A percentile compares a stretch with the other conserved stretches of the same genome.
These are phyloP conservation scores for Solanum sitiens DNA, from an alignment of 257 asterid species.

Conservation along the genomic window DNA sequence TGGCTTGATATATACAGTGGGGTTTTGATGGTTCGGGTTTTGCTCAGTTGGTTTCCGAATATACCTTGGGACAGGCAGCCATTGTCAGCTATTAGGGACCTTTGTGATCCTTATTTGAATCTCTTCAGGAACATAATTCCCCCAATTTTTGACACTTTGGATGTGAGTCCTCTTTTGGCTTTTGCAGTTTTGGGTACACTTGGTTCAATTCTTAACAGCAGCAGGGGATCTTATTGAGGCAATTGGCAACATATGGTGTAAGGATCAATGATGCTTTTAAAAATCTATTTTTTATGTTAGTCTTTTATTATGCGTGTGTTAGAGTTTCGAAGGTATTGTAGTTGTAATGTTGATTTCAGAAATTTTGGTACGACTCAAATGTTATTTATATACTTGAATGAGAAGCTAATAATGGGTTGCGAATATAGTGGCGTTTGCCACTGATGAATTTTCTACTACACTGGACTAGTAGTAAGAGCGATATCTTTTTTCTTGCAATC, in stretches of 20 bases:
- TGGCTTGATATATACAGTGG: constrained; percentile 86
- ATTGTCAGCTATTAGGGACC: constrained; percentile 74
- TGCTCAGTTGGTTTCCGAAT: constrained; percentile 94
- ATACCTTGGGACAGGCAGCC: constrained; percentile 97
- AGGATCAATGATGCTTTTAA: not conserved
- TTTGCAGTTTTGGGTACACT: constrained; percentile 75
- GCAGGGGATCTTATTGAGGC: constrained; percentile 34
- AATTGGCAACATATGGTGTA: not conserved
- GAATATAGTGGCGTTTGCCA: not conserved
- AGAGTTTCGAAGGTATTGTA: not conserved
- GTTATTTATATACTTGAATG: not conserved
- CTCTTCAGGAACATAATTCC: constrained; percentile 85
- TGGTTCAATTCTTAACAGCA: constrained; percentile 57
- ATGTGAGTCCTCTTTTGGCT: constrained; percentile 78
- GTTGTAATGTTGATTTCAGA: not conserved
- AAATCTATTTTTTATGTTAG: not conserved
- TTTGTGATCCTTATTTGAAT: constrained; percentile 91
- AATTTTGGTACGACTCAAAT: not conserved
- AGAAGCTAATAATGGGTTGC: not conserved
- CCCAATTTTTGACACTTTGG: constrained; percentile 68
- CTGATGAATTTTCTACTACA: too few species aligned
- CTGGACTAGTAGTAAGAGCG: not conserved
- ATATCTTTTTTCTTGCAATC: not conserved
- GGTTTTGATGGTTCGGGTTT: constrained; percentile 78
- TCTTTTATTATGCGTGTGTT: not conserved